A percentile compares a stretch with the other conserved stretches of the same genome.
Evolutionary conservation across 2,329 filamentous ascomycete species (phyloP).

Genomic region (Fusarium lyarnte): DNA sequence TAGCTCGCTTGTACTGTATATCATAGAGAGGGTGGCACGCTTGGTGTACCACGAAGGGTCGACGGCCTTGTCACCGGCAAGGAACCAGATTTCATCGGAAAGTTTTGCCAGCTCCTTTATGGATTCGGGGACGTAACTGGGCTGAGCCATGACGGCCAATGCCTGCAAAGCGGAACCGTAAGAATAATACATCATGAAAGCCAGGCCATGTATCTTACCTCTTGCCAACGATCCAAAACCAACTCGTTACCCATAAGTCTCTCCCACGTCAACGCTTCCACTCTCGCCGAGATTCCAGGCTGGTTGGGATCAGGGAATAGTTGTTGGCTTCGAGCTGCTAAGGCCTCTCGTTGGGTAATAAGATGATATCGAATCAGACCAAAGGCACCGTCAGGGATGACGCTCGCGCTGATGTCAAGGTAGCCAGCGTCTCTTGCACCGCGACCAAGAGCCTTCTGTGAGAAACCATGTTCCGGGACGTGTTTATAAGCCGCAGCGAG

Average conservation of each 20-base stretch:
- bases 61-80: conserved; percentile 82
- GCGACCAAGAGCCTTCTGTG: conserved; percentile 73
- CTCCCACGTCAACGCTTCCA: conserved; percentile 78
- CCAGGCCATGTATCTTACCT: conserved; percentile 64
- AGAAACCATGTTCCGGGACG: conserved; percentile 86
- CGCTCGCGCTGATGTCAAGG: conserved; percentile 83
- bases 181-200: conserved; percentile 10
- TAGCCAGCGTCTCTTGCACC: conserved; percentile 88
- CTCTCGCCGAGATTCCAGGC: conserved; percentile 67
- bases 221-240: conserved; percentile 83
- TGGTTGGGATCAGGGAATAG: conserved; percentile 52
- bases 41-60: conserved; percentile 88
- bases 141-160: conserved; percentile 88
- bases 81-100: conserved; percentile 91
- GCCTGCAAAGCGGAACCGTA: conserved; percentile 63
- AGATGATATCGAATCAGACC: conserved; percentile 84
- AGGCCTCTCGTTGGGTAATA: conserved; percentile 68
- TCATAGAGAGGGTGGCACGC: conserved; percentile 63
- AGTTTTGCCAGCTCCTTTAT: conserved; percentile 82
- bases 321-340: conserved; percentile 56
- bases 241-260: conserved; percentile 78
- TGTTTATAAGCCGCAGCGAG: conserved; percentile 83
- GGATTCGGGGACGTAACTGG: conserved; percentile 78
- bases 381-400: conserved; percentile 83
- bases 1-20: conserved; percentile 80